These are phyloP conservation scores for Fragilaria radians DNA, from an alignment of 108 stramenopile genomes.

Conservation along the genomic window DNA sequence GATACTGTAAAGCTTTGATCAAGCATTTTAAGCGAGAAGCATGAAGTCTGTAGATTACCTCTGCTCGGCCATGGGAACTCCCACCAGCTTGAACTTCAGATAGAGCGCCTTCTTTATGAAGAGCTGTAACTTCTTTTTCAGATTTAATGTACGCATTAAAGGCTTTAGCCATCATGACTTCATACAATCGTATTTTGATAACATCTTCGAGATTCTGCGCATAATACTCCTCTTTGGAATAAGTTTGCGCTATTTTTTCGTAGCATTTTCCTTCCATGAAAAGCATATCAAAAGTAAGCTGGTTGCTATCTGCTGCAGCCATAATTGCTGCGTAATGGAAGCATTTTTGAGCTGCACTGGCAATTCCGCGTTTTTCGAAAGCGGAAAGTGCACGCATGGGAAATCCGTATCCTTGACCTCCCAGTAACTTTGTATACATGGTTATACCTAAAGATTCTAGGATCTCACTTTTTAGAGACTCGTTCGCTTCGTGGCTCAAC, in stretches of 20 bases:
- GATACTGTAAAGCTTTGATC: conserved; percentile 37
- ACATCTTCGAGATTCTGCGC: not conserved
- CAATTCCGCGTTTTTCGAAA: conserved; percentile 50
- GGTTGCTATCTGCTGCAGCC: conserved; percentile 9
- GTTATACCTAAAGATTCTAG: conserved; percentile 61
- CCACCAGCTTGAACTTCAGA: conserved; percentile 52
- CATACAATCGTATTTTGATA: conserved; percentile 39
- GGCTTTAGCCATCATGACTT: conserved; percentile 44
- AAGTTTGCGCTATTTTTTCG: conserved; percentile 76
- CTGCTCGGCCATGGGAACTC: conserved; percentile 70
- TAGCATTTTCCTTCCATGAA: conserved; percentile 84
- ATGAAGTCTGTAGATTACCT: conserved; percentile 74
- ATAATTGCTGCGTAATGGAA: conserved; percentile 42
- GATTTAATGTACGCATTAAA: conserved; percentile 49
- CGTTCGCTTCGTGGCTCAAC: not conserved
- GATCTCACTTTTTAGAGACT: conserved; percentile 40
- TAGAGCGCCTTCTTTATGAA: conserved; percentile 40
- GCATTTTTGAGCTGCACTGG: conserved; percentile 40
- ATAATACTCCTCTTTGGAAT: conserved; percentile 33
- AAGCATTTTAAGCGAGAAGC: conserved; percentile 74
- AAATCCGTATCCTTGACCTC: conserved; percentile 69
- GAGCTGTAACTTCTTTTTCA: conserved; percentile 32
- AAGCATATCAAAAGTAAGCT: conserved; percentile 54
- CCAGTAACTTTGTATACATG: conserved; percentile 59
- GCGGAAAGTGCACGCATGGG: conserved; percentile 52